Evolutionary conservation across 2,329 filamentous ascomycete genomes (phyloP).

Genomic region (Hypoxylon sp.): DNA sequence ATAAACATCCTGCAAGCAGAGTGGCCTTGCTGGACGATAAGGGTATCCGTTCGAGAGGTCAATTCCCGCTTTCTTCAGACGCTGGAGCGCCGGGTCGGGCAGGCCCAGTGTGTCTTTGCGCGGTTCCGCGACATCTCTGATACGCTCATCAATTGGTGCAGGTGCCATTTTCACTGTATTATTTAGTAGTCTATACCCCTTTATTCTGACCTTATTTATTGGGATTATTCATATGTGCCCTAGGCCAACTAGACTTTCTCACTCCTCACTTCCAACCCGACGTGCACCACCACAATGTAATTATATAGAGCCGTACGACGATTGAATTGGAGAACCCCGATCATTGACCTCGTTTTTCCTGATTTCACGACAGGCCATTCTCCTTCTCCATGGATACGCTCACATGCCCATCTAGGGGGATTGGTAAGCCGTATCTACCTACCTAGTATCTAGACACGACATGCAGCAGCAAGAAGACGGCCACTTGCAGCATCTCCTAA

Average conservation of each 20-base stretch:
- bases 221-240: neutral
- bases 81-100: conserved; percentile 67
- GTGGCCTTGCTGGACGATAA: conserved; percentile 74
- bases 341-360: conserved; percentile 25
- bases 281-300: conserved; percentile 2
- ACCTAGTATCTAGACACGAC: conserved; percentile 6
- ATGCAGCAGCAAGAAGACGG: conserved; percentile 2
- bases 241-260: neutral
- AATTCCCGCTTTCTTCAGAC: conserved; percentile 76
- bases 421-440: conserved; percentile 40
- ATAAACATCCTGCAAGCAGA: conserved; percentile 78
- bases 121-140: conserved; percentile 73
- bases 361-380: conserved; percentile 20
- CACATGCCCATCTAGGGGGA: conserved; percentile 1
- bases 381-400: conserved; percentile 18
- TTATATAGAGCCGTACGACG: conserved; percentile 28
- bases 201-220: conserved; percentile 11
- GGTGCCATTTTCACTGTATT: conserved; percentile 59
- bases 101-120: conserved; percentile 74
- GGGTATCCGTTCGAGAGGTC: conserved; percentile 79
- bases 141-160: conserved; percentile 70
- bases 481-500: conserved; percentile 26
- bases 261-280: neutral
- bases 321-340: conserved; percentile 26
- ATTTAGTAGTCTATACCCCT: neutral